Evolutionary conservation across 2,329 filamentous ascomycete genomes (phyloP).

Genomic region (Immersiporthe knoxdaviesiana): DNA sequence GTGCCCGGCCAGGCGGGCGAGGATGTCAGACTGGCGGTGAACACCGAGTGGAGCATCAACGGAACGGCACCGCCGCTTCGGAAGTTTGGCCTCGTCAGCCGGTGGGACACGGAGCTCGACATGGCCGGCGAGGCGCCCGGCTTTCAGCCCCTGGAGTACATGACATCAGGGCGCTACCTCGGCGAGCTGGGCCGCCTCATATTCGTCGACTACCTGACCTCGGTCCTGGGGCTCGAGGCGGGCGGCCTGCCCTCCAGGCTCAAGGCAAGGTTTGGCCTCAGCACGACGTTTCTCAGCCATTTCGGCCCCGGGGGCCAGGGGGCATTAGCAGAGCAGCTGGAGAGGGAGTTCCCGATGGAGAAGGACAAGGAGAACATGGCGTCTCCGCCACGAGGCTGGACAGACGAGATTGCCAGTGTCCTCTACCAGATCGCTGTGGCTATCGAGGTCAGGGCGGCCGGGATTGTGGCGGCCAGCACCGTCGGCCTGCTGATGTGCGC

Average conservation of each 20-base stretch:
- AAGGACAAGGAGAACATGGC: constrained; percentile 39
- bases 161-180: constrained; percentile 78
- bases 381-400: constrained; percentile 65
- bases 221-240: constrained; percentile 42
- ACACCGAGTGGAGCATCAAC: constrained; percentile 84
- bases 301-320: constrained; percentile 58
- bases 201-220: constrained; percentile 66
- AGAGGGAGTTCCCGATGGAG: constrained; percentile 55
- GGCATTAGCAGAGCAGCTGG: constrained; percentile 52
- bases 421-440: constrained; percentile 70
- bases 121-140: constrained; percentile 69
- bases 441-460: constrained; percentile 73
- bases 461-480: constrained; percentile 72
- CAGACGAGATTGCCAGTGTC: constrained; percentile 57
- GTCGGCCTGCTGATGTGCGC: constrained; percentile 71
- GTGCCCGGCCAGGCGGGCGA: constrained; percentile 48
- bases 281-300: constrained; percentile 74
- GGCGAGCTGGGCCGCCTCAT: constrained; percentile 76
- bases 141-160: constrained; percentile 83
- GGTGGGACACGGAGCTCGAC: constrained; percentile 73
- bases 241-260: constrained; percentile 59
- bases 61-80: constrained; percentile 71
- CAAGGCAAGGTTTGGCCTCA: constrained; percentile 62
- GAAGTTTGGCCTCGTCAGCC: constrained; percentile 65
- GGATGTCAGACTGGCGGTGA: constrained; percentile 72